These are phyloP conservation scores for Solanum tacnaense DNA, from an alignment of 257 asterid species.

Conservation along the genomic window DNA sequence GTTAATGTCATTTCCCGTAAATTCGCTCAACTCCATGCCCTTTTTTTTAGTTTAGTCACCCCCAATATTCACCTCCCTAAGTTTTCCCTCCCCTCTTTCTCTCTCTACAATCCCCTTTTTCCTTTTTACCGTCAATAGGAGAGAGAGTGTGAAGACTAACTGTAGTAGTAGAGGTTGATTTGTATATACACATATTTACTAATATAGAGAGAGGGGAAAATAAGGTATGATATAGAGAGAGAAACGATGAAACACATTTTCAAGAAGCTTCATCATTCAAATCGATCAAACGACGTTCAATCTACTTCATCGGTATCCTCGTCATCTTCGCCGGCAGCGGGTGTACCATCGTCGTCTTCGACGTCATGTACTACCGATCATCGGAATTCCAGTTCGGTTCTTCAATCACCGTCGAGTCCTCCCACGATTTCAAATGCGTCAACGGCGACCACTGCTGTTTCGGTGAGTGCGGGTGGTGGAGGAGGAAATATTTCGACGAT, in stretches of 20 bases:
- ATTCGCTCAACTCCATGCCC: background rate
- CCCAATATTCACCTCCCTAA: background rate
- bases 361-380: conserved; percentile 28
- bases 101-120: background rate
- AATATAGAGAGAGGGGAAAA: conserved; percentile 2
- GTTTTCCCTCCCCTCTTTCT: background rate
- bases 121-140: background rate
- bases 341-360: conserved; percentile 11
- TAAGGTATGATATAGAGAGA: background rate
- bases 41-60: background rate
- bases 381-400: conserved; percentile 13
- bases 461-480: conserved; percentile 2
- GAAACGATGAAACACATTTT: conserved; percentile 80
- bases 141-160: background rate
- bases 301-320: conserved; percentile 15
- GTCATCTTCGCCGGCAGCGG: background rate
- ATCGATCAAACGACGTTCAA: conserved; percentile 79
- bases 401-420: background rate
- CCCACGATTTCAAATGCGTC: conserved; percentile 9
- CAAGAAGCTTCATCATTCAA: conserved; percentile 90
- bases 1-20: background rate
- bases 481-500: background rate
- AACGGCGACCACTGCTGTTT: conserved; percentile 3
- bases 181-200: background rate
- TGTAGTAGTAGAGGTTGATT: background rate